Conservation (phyloP, 2,329 filamentous ascomycete genomes). For the Septoria petroselini region DNA sequence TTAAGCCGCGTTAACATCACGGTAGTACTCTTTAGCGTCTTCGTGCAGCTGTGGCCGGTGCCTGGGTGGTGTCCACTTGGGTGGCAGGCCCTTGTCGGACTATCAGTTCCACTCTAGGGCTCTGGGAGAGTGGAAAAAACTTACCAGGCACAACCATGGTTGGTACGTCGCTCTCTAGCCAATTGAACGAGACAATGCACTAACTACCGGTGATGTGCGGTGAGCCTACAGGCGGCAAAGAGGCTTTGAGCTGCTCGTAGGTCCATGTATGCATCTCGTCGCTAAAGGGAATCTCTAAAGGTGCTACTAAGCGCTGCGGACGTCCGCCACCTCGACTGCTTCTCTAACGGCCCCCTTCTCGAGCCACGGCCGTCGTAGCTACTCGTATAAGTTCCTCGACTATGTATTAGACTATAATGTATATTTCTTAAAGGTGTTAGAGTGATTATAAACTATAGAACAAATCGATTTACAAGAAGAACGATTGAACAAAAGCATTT, state of each 20-base stretch:
- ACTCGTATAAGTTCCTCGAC: background rate
- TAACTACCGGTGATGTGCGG: constrained; percentile 24
- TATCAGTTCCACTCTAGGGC: background rate
- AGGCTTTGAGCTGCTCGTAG: background rate
- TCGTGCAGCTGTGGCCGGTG: constrained; percentile 38
- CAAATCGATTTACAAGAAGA: no score
- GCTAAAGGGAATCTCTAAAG: background rate
- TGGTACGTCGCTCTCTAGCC: constrained; percentile 41
- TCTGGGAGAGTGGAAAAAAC: constrained; percentile 2
- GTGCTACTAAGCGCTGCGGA: background rate
- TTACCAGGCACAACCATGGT: constrained; percentile 49
- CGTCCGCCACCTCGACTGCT: background rate
- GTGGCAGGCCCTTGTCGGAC: constrained; percentile 47
- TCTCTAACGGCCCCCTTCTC: background rate
- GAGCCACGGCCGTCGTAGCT: background rate
- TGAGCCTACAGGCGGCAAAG: background rate
- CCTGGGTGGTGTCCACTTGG: constrained; percentile 49
- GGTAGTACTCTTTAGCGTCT: constrained; percentile 53
- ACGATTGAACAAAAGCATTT: no score
- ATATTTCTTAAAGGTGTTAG: no score
- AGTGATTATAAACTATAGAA: no score
- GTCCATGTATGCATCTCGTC: background rate
- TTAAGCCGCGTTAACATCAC: constrained; percentile 54
- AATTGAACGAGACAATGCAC: constrained; percentile 54
- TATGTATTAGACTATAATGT: no score